Evolutionary conservation across 441 rosid species (phyloP).

Genomic region (Cnidoscolus chayamansa): DNA sequence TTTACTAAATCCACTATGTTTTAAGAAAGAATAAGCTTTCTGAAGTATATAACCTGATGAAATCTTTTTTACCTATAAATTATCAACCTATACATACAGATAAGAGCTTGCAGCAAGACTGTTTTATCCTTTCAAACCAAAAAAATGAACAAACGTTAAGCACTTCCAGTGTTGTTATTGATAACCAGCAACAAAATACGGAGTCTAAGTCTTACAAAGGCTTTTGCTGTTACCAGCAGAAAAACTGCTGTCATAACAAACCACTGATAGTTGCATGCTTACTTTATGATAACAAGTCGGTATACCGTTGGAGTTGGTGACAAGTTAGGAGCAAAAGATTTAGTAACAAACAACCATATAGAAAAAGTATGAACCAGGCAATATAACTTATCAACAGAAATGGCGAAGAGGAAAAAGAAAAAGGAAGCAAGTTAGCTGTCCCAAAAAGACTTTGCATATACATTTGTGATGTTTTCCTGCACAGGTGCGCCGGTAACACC

Average conservation of each 20-base stretch:
- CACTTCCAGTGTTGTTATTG: neutral
- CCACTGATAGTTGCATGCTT: neutral
- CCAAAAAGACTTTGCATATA: conserved; percentile 27
- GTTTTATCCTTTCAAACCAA: neutral
- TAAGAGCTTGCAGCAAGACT: neutral
- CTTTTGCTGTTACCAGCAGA: neutral
- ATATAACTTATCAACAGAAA: conserved; percentile 19
- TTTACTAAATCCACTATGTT: neutral
- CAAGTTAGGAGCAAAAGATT: neutral
- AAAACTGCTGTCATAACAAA: conserved; percentile 2
- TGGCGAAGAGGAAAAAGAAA: conserved; percentile 16
- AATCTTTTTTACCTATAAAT: neutral
- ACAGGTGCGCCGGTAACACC: conserved; percentile 21
- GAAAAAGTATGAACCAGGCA: conserved; percentile 13
- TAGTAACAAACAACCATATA: neutral
- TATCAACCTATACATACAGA: neutral
- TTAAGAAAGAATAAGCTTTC: neutral
- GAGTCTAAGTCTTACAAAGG: neutral
- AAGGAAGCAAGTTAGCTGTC: conserved; percentile 23
- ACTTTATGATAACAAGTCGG: neutral
- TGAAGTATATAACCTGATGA: neutral
- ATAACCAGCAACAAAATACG: neutral
- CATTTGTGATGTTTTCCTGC: conserved; percentile 24
- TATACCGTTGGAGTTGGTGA: neutral
- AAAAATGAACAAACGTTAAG: neutral